phyloP scores from a whole-genome alignment of 1,139 yeast genomes.

The Taiozyma sp. region DNA sequence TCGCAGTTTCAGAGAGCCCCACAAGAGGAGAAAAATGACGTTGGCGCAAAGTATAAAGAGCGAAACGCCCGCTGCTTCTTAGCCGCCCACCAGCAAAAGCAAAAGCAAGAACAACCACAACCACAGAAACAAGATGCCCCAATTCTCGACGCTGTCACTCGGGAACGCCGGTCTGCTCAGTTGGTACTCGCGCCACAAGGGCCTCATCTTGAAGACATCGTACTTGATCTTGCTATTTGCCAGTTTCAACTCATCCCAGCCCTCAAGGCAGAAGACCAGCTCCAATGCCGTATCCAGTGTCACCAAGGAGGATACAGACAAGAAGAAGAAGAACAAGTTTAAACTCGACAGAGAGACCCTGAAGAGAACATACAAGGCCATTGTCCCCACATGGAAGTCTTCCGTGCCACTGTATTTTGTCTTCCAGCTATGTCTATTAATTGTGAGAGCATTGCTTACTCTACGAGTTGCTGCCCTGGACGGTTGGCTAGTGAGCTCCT shows the following conservation, averaged over 20 bases:
- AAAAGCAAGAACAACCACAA: background rate
- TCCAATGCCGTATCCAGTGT: constrained; percentile 4
- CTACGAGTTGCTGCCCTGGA: constrained; percentile 84
- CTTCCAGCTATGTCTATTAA: constrained; percentile 58
- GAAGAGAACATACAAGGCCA: constrained; percentile 11
- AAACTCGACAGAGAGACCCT: constrained; percentile 35
- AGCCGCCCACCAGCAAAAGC: background rate
- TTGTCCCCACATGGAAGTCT: constrained; percentile 27
- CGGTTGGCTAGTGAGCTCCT: constrained; percentile 79
- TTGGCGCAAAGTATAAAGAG: background rate
- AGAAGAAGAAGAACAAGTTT: constrained; percentile 17
- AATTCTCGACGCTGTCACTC: background rate
- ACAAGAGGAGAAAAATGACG: background rate
- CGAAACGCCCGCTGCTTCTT: background rate
- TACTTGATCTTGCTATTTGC: constrained; percentile 19
- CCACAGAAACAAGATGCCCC: background rate
- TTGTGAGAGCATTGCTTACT: constrained; percentile 69
- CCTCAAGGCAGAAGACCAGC: background rate
- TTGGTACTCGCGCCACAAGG: constrained; percentile 39
- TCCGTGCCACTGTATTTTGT: constrained; percentile 43
- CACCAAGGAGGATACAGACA: constrained; percentile 6
- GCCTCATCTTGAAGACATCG: constrained; percentile 31
- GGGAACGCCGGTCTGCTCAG: constrained; percentile 8
- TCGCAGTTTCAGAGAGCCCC: background rate
- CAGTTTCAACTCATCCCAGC: constrained; percentile 19